Conservation (phyloP, 2,329 filamentous ascomycete genomes). For the Fusarium sp. region DNA sequence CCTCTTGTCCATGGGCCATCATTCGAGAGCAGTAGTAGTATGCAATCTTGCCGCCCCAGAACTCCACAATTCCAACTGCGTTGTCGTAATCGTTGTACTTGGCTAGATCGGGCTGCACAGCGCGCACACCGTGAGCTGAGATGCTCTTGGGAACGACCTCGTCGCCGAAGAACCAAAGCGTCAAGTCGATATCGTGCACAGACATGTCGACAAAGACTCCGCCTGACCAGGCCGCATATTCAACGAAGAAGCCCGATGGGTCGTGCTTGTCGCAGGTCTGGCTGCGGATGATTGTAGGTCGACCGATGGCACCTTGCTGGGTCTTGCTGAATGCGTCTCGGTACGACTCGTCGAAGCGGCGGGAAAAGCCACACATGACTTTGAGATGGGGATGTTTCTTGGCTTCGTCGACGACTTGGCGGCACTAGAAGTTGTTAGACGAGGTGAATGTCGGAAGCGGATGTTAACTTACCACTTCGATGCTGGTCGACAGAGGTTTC, state of each 20-base stretch:
- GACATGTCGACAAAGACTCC: constrained; percentile 79
- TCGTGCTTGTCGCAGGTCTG: constrained; percentile 78
- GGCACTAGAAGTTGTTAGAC: neutral
- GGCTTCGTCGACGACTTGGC: constrained; percentile 67
- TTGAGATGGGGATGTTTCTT: constrained; percentile 29
- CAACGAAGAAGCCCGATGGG: constrained; percentile 74
- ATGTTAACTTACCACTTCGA: constrained; percentile 22
- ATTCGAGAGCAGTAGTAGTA: constrained; percentile 75
- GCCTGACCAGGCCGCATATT: constrained; percentile 72
- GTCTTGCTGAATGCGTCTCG: constrained; percentile 47
- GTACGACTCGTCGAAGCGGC: constrained; percentile 27
- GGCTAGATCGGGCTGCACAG: constrained; percentile 47
- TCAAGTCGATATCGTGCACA: constrained; percentile 72
- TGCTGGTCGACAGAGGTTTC: constrained; percentile 64
- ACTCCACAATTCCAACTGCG: constrained; percentile 70
- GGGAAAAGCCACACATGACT: constrained; percentile 58
- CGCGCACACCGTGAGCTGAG: constrained; percentile 30
- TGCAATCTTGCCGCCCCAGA: constrained; percentile 73
- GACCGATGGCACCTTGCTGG: constrained; percentile 67
- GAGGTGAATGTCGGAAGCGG: neutral
- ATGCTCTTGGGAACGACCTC: constrained; percentile 23
- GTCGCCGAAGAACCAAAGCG: constrained; percentile 50
- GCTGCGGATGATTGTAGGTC: constrained; percentile 70
- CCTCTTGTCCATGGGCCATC: constrained; percentile 76
- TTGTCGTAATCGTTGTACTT: constrained; percentile 50